Percentiles rank a stretch among this genome's conserved stretches.
These are phyloP conservation scores for Spongiforma sp. DNA, from an alignment of 1,284 basidiomycete genomes.

Conservation along the genomic window DNA sequence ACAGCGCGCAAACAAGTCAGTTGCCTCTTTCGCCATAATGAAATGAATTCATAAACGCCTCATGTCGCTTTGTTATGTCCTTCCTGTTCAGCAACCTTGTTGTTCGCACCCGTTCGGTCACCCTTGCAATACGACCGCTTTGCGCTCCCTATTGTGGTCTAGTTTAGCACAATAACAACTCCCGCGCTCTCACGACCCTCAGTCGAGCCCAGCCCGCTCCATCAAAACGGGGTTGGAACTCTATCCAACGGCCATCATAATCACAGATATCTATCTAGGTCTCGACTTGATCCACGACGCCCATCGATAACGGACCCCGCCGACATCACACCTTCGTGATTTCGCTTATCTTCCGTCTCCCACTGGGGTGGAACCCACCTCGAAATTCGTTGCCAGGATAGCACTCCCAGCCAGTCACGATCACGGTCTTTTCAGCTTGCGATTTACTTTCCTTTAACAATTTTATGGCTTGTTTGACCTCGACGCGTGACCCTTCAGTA, in stretches of 20 bases:
- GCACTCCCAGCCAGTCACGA: constrained; percentile 1
- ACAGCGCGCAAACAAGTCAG: constrained; percentile 19
- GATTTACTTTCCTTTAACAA: constrained; percentile 8
- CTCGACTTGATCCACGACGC: constrained; percentile 25
- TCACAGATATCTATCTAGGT: constrained; percentile 4
- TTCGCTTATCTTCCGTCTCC: constrained; percentile 3
- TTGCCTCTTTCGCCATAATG: constrained; percentile 29
- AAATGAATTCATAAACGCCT: constrained; percentile 10
- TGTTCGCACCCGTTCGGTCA: background rate
- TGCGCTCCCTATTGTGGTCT: constrained; percentile 18
- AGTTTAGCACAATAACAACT: constrained; percentile 20
- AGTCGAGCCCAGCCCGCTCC: constrained; percentile 4
- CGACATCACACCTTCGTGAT: constrained; percentile 10
- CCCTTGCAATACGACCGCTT: too few relatives aligned
- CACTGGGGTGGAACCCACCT: background rate
- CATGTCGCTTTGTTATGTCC: constrained; percentile 19
- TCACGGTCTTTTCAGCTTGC: constrained; percentile 10
- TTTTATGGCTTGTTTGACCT: too few relatives aligned
- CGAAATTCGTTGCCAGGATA: background rate
- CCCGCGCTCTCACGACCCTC: constrained; percentile 5
- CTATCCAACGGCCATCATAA: background rate
- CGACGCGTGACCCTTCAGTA: too few relatives aligned
- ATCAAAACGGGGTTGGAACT: background rate
- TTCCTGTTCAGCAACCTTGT: constrained; percentile 5
- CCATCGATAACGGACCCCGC: constrained; percentile 24